Percentiles rank a stretch among this genome's conserved stretches.
Conservation (phyloP, 164 flowering plant genomes). For the Magnolia sinica region DNA sequence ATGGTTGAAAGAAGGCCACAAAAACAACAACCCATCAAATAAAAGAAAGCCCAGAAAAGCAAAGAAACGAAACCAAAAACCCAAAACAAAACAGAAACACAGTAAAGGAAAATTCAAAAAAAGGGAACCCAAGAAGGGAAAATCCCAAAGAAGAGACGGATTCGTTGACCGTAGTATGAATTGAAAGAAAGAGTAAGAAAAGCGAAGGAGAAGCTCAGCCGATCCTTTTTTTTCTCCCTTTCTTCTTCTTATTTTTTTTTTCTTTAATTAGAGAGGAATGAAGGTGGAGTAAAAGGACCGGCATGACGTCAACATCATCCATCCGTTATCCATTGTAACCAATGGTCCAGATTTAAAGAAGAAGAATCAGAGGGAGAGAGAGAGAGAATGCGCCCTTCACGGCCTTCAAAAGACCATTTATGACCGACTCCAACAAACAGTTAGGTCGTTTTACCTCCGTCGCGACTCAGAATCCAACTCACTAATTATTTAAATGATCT, state of each 20-base stretch:
- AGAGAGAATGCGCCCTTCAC: background rate
- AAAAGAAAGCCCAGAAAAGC: background rate
- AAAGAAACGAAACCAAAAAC: background rate
- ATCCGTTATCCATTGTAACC: background rate
- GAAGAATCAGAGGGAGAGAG: background rate
- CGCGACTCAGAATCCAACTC: too few species aligned
- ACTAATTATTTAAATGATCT: too few species aligned
- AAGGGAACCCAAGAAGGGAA: background rate
- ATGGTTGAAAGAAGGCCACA: background rate
- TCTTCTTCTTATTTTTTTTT: too few species aligned
- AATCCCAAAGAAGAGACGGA: constrained; percentile 1
- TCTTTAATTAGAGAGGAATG: background rate
- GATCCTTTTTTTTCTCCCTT: background rate
- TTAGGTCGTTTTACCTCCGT: too few species aligned
- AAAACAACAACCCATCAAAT: background rate
- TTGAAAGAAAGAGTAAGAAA: background rate
- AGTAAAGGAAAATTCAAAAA: background rate
- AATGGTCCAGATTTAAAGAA: background rate
- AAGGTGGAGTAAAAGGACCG: background rate
- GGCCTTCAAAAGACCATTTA: background rate
- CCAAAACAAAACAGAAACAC: background rate
- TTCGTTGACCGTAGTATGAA: constrained; percentile 5
- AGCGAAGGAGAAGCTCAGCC: background rate
- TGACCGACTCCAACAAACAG: too few species aligned
- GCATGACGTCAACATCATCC: background rate